Evolutionary conservation across 2,329 filamentous ascomycete species (phyloP).

Genomic region (Colletotrichum sp.): DNA sequence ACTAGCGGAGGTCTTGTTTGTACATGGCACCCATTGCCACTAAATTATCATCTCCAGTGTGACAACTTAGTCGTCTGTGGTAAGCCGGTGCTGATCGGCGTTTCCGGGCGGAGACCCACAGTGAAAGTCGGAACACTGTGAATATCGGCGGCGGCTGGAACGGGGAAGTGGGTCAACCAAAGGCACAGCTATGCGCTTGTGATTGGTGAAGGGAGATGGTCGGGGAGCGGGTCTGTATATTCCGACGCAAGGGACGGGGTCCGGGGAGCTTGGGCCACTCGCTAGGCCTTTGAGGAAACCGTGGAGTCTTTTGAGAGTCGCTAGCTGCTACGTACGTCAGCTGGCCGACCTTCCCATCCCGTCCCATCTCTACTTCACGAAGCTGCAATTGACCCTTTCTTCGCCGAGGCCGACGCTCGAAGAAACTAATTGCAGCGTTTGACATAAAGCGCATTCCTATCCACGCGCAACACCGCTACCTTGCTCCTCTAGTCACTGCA

Average conservation of each 20-base stretch:
- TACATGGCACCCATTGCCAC: background rate
- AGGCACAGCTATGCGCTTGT: background rate
- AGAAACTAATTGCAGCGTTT: background rate
- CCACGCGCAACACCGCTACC: background rate
- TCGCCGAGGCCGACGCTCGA: background rate
- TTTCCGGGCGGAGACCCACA: background rate
- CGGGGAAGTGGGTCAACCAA: background rate
- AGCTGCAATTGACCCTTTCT: background rate
- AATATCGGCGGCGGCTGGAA: background rate
- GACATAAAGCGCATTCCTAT: background rate
- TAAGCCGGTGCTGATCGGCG: background rate
- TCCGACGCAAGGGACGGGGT: background rate
- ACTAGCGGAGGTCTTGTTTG: background rate
- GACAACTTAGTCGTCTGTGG: background rate
- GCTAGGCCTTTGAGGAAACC: constrained; percentile 27
- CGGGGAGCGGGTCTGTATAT: constrained; percentile 8
- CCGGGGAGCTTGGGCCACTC: constrained; percentile 31
- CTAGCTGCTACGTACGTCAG: constrained; percentile 14
- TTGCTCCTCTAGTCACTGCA: background rate
- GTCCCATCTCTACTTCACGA: background rate
- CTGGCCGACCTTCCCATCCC: background rate
- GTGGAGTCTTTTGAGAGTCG: constrained; percentile 26
- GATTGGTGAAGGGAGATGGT: background rate
- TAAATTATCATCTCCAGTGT: background rate
- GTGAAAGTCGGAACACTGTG: background rate